A percentile compares a stretch with the other conserved stretches of the same genome.
phyloP scores from a whole-genome alignment of 2,329 filamentous ascomycete genomes.

The Simplicillium sp. region DNA sequence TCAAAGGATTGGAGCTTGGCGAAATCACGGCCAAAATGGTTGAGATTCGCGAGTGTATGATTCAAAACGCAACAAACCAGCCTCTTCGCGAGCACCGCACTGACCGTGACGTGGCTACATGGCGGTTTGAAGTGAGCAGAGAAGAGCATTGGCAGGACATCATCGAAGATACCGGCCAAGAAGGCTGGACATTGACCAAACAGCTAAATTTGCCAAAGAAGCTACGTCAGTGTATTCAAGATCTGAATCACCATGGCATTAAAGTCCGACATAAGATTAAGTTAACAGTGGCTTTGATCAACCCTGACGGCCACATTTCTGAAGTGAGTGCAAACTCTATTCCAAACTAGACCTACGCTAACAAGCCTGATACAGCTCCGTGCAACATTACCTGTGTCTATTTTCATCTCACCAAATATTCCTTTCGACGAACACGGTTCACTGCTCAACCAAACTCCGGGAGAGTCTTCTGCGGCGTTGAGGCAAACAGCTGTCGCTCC shows the following conservation, averaged over 20 bases:
- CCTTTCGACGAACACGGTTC: slow-evolving; percentile 82
- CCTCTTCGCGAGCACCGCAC: slow-evolving; percentile 49
- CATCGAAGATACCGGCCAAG: slow-evolving; percentile 57
- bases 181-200: slow-evolving; percentile 54
- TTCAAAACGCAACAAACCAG: slow-evolving; percentile 34
- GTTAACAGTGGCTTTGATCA: slow-evolving; percentile 81
- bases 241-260: slow-evolving; percentile 80
- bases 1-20: slow-evolving; percentile 84
- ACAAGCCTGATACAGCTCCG: slow-evolving; percentile 47
- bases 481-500: slow-evolving; percentile 63
- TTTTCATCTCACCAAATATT: slow-evolving; percentile 93
- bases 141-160: slow-evolving; percentile 60
- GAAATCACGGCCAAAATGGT: slow-evolving; percentile 71
- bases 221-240: slow-evolving; percentile 76
- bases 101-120: slow-evolving; percentile 53
- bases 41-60: slow-evolving; percentile 63
- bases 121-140: slow-evolving; percentile 44
- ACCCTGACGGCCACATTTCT: slow-evolving; percentile 89
- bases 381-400: slow-evolving; percentile 79
- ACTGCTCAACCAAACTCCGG: slow-evolving; percentile 54
- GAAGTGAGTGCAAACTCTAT: slow-evolving; percentile 48
- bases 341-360: slow-evolving; percentile 1
- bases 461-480: slow-evolving; percentile 33
- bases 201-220: slow-evolving; percentile 67
- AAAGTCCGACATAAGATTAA: slow-evolving; percentile 90